Base-by-base conservation (phyloP, 2,329 filamentous ascomycete genomes). In the Coniella vitis region DNA sequence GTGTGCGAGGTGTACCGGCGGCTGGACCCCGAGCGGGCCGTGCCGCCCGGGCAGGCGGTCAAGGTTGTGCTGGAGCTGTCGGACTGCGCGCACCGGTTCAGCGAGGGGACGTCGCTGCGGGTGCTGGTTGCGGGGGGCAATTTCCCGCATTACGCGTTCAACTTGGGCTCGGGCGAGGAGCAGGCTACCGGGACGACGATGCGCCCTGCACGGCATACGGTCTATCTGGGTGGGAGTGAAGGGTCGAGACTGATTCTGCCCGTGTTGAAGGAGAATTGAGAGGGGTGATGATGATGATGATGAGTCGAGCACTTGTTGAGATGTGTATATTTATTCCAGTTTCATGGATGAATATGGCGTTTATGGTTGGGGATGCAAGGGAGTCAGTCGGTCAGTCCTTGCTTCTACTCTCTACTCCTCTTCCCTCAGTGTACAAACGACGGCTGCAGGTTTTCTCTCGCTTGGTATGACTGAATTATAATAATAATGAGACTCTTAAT, bases 81-180 rank as follows among this genome's bases (percentile, higher is more conserved):
- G 0, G 51, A 60, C 17, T 55, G 53, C 13, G 60, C 58, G 2
- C 58, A 61, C 29, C 47, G 45, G 7, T 60, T 58, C 32, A 38
- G 51, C 1, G 54, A 51, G 14, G 58, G 58, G 1, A 54, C 55
- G n/a, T 34, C 41, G 3, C 54, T 61, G 16, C 39, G 60, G 29
- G 22, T 62, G 8, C 22, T 59, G 2, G 39, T 61, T 19, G 57
- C 59, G 0, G 59, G 59, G 8, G 58, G 55, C 1, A 54, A 47
- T 4, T 58, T 57, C 25, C 58, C 57, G 4, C 42, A 46, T 10
- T 56, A 52, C 14, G 34, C 46, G 1, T 43, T 47, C 9, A 60
- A 60, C 31, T 37, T 57, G 7, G 57, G 58, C 10, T 53, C 55
- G 0, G 57, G 49, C 1, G 57, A 60, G 45, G 48, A 46, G 13